These are phyloP conservation scores for Primulina huaijiensis DNA, from an alignment of 257 asterid species.

Conservation along the genomic window DNA sequence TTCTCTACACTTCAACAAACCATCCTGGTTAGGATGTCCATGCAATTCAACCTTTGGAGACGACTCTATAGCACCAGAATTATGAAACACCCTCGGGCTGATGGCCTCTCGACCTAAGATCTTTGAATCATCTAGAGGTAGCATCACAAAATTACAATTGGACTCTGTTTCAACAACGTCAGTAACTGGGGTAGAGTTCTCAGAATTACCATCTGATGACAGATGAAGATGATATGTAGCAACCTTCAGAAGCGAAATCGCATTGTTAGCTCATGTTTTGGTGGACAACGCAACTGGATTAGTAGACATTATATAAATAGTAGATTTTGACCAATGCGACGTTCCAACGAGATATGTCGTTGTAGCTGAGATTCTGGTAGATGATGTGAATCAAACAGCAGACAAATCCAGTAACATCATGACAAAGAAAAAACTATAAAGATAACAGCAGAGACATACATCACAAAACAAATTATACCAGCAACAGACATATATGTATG, in stretches of 20 bases:
- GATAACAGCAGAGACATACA: constrained; percentile 3
- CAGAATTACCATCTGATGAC: constrained; percentile 45
- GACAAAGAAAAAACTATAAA: constrained; percentile 23
- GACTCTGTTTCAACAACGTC: constrained; percentile 38
- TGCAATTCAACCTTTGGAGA: constrained; percentile 31
- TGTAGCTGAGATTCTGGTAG: constrained; percentile 11
- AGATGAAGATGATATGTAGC: constrained; percentile 53
- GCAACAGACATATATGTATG: not conserved
- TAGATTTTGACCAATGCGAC: no score
- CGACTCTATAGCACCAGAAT: constrained; percentile 25
- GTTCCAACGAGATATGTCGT: no score
- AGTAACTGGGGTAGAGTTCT: constrained; percentile 28
- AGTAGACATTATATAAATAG: not conserved
- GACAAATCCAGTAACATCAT: constrained; percentile 5
- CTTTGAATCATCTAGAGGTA: constrained; percentile 34
- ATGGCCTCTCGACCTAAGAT: constrained; percentile 28
- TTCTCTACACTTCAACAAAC: constrained; percentile 33
- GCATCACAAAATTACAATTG: constrained; percentile 22
- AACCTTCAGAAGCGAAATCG: constrained; percentile 46
- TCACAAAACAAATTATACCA: constrained; percentile 19
- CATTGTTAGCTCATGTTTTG: not conserved
- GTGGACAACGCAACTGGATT: no score
- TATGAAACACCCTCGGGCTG: constrained; percentile 20
- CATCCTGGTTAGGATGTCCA: constrained; percentile 28
- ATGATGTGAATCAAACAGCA: constrained; percentile 16